phyloP scores from a whole-genome alignment of 768 basidiomycete genomes.

The Leccinum fibrillosum region DNA sequence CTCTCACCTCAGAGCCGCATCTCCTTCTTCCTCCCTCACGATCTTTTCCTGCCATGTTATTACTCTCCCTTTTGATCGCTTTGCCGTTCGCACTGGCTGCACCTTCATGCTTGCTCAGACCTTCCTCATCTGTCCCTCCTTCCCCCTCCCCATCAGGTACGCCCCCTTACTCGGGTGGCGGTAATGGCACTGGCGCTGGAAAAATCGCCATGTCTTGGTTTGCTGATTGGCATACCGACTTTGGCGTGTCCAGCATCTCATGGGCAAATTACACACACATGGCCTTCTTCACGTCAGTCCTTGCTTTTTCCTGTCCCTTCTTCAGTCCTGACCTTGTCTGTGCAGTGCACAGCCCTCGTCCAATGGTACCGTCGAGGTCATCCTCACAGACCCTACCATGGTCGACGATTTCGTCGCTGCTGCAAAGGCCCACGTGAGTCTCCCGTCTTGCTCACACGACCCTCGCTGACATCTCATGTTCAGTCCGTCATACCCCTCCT shows the following conservation, averaged over 20 bases:
- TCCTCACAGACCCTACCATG: conserved; percentile 2
- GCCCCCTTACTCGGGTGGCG: conserved; percentile 10
- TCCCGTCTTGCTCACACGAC: background rate
- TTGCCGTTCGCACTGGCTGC: conserved; percentile 30
- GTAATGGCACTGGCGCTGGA: conserved; percentile 26
- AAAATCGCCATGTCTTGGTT: conserved; percentile 62
- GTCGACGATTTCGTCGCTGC: conserved; percentile 22
- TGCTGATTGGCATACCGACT: conserved; percentile 60
- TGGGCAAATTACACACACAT: conserved; percentile 69
- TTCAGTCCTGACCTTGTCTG: background rate
- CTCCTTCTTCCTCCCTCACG: conserved; percentile 6
- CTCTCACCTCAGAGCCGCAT: background rate
- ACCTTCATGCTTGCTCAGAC: conserved; percentile 23
- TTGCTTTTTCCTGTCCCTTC: background rate
- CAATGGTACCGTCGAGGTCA: conserved; percentile 10
- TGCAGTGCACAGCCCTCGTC: conserved; percentile 24
- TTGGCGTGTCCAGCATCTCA: conserved; percentile 48
- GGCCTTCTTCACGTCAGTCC: conserved; percentile 56
- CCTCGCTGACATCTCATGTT: background rate
- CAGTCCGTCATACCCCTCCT: conserved; percentile 56
- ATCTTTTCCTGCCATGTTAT: conserved; percentile 22
- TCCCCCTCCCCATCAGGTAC: conserved; percentile 1
- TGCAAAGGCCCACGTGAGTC: conserved; percentile 25
- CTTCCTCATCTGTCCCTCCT: conserved; percentile 1
- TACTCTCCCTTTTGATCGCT: conserved; percentile 20